These are phyloP conservation scores for Trypanosoma boissoni DNA, from an alignment of 208 protist genomes.

Conservation along the genomic window DNA sequence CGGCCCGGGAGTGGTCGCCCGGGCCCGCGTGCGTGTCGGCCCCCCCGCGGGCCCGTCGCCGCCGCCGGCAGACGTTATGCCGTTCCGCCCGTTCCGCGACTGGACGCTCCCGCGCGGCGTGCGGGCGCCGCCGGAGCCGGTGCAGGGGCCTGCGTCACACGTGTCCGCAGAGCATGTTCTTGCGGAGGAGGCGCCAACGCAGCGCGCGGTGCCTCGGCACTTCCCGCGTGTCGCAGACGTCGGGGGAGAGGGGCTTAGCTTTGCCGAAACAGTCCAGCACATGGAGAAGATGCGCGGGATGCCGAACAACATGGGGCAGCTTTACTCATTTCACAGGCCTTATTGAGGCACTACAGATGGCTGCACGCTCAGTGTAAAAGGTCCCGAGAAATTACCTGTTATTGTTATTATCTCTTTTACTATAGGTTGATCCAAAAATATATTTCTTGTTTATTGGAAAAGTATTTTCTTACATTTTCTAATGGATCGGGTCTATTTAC, in stretches of 20 bases:
- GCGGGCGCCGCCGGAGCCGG: slow-evolving; percentile 37
- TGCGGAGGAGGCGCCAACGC: background rate
- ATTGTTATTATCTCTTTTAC: too few species aligned
- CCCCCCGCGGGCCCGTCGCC: slow-evolving; percentile 22
- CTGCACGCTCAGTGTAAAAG: too few species aligned
- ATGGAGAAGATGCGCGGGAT: slow-evolving; percentile 28
- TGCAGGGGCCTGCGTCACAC: slow-evolving; percentile 29
- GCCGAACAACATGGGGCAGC: slow-evolving; percentile 78
- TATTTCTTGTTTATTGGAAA: too few species aligned
- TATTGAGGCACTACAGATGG: slow-evolving; percentile 33
- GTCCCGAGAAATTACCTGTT: too few species aligned
- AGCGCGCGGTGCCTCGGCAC: slow-evolving; percentile 11
- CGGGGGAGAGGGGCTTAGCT: slow-evolving; percentile 4
- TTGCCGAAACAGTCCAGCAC: slow-evolving; percentile 14
- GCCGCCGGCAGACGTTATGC: slow-evolving; percentile 55
- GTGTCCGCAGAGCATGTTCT: slow-evolving; percentile 19
- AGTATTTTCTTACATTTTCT: too few species aligned
- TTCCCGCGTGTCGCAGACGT: slow-evolving; percentile 5
- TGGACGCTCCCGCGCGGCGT: slow-evolving; percentile 57
- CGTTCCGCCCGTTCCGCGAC: slow-evolving; percentile 72
- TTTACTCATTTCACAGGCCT: slow-evolving; percentile 87
- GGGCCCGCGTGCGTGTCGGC: slow-evolving; percentile 23
- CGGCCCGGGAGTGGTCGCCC: slow-evolving; percentile 47
- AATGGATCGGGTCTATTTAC: too few species aligned
- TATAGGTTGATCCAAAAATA: too few species aligned